phyloP scores from a whole-genome alignment of 345 rosid species.

The Limnanthes douglasii region DNA sequence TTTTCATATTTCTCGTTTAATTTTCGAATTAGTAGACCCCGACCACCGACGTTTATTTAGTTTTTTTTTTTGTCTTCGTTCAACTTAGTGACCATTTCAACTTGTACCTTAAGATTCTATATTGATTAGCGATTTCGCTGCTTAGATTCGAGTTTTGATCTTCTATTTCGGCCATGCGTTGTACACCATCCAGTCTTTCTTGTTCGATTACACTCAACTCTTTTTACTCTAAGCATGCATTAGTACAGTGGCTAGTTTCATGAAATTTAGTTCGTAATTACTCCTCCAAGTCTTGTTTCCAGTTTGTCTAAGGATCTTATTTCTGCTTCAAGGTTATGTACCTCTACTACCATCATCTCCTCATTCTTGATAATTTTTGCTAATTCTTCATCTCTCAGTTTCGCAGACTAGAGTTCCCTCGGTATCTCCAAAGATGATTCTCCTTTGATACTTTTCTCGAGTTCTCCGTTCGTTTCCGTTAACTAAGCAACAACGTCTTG shows the following conservation, averaged over 20 bases:
- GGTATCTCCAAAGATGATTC: slow-evolving; percentile 22
- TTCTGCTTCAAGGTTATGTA: slow-evolving; percentile 16
- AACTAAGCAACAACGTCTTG: slow-evolving; percentile 51
- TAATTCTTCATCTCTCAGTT: too few relatives aligned
- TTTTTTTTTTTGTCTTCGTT: slow-evolving; percentile 24
- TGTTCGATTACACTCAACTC: slow-evolving; percentile 23
- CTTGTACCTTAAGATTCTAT: slow-evolving; percentile 20
- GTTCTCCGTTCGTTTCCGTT: slow-evolving; percentile 33
- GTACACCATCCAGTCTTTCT: slow-evolving; percentile 8
- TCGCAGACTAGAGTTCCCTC: too few relatives aligned
- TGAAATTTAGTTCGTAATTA: slow-evolving; percentile 12
- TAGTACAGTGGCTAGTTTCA: slow-evolving; percentile 17
- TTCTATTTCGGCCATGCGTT: slow-evolving; percentile 13
- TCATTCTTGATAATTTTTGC: too few relatives aligned
- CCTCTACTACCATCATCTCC: too few relatives aligned
- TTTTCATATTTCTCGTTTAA: slow-evolving; percentile 11
- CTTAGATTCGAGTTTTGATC: slow-evolving; percentile 14
- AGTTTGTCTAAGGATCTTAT: too few relatives aligned
- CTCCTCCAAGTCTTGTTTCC: slow-evolving; percentile 22
- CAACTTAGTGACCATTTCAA: slow-evolving; percentile 15
- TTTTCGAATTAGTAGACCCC: slow-evolving; percentile 18
- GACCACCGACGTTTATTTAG: slow-evolving; percentile 9
- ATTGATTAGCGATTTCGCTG: slow-evolving; percentile 17
- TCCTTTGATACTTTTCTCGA: slow-evolving; percentile 31
- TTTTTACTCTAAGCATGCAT: slow-evolving; percentile 14